A percentile compares a stretch with the other conserved stretches of the same genome.
Conservation (phyloP, 768 basidiomycete genomes). For the Hygrophorus pudorinus region DNA sequence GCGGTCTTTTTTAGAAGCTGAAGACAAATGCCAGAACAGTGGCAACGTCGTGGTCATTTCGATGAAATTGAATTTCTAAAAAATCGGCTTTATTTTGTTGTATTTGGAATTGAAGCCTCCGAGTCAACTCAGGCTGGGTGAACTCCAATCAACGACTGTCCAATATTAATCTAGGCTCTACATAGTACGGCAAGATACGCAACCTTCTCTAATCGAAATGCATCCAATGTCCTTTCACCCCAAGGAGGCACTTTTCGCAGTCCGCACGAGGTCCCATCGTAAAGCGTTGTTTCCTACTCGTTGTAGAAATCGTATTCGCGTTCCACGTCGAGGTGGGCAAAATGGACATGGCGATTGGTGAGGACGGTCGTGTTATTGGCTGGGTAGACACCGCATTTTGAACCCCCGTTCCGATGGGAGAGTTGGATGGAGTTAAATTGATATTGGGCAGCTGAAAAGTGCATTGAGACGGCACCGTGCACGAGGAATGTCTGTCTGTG, state of each 20-base stretch:
- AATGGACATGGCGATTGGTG: background rate
- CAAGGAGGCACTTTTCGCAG: conserved; percentile 54
- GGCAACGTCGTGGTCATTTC: conserved; percentile 81
- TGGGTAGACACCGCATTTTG: background rate
- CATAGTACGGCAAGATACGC: background rate
- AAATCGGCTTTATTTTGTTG: background rate
- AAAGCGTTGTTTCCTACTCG: conserved; percentile 32
- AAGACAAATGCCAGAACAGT: conserved; percentile 91
- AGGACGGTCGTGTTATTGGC: background rate
- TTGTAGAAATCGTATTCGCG: background rate
- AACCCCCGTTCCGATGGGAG: background rate
- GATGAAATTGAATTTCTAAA: background rate
- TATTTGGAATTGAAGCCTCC: background rate
- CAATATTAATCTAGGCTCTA: background rate
- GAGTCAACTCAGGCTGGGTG: too few species aligned
- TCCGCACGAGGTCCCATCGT: conserved; percentile 66
- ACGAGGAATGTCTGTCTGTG: too few species aligned
- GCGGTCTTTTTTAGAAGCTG: conserved; percentile 67
- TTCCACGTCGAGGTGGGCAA: background rate
- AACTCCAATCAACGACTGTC: too few species aligned
- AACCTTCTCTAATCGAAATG: conserved; percentile 39
- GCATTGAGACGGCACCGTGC: too few species aligned
- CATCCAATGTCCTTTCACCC: conserved; percentile 64
- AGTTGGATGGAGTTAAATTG: background rate
- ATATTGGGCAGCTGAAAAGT: too few species aligned